Evolutionary conservation across 192 early-diverging fungal species (phyloP), one percentile per base, ranked within the genome.

Genomic region (Diversispora epigaea): DNA sequence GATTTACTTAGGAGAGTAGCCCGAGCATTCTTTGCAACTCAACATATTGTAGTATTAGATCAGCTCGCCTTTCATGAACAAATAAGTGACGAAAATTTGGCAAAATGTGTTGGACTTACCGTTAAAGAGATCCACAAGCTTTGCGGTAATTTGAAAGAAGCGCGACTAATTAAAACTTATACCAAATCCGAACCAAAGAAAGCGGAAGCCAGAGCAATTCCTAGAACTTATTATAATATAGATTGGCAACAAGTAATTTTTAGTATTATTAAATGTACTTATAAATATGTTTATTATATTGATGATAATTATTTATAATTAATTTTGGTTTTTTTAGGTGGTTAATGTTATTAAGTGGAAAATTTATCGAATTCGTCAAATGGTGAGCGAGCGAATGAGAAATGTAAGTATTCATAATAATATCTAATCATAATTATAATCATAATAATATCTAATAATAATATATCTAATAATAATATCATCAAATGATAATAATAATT

Each of bases 321-420:
- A 19, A n/a, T n/a, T n/a, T n/a, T n/a, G n/a, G n/a, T 43, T 21
- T 46, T 66, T 17, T 12, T 11, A 66, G 64, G 94, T 96, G 82
- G 92, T 98, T 0, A 91, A 96, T 73, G 94, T 95, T 7, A 91
- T 96, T 60, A 96, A 95, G 76, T 96, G 88, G 88, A 91, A 92
- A 76, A 94, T 98, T 78, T 93, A 89, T 85, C 90, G 89, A 80
- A 92, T 98, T 82, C 87, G 89, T 46, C 84, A 80, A 14, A 78
- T 83, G 39, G 86, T 92, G 44, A 76, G 83, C 11, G 80, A 83
- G 21, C 82, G 82, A 50, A 84, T 91, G 81, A 78, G 86, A 41
- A 89, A 81, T 60, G 85, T 86, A 79, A 43, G 47, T 11, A 68
- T 32, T 54, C 0, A 12, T n/a, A 54, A 55, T 49, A 14, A n/a